Evolutionary conservation across 768 basidiomycete genomes (phyloP).

Genomic region (Termitomyces sp.): DNA sequence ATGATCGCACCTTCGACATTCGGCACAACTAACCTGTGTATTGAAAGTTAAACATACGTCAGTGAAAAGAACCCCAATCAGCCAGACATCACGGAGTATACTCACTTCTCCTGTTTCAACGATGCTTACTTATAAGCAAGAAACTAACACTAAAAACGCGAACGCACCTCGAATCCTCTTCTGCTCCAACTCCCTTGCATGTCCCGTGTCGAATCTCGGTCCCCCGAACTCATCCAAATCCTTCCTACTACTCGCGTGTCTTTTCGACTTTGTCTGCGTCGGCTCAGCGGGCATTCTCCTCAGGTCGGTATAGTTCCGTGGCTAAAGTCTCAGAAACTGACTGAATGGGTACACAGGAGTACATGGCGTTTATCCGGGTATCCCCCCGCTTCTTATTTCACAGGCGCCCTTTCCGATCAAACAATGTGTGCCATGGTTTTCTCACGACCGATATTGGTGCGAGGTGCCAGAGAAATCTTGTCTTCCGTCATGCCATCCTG

Average conservation of each 20-base stretch:
- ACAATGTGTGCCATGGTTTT: not conserved
- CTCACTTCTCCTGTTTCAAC: conserved; percentile 25
- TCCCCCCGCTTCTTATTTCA: not conserved
- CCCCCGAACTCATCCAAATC: conserved; percentile 42
- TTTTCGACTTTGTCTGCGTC: conserved; percentile 46
- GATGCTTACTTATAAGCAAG: not conserved
- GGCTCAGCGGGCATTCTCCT: conserved; percentile 55
- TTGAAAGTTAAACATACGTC: not conserved
- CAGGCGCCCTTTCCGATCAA: not conserved
- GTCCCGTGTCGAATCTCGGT: conserved; percentile 41
- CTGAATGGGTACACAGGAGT: too few species aligned
- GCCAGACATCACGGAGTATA: not conserved
- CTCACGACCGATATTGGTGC: not conserved
- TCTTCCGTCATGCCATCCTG: not conserved
- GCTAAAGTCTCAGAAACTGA: too few species aligned
- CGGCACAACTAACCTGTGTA: conserved; percentile 71
- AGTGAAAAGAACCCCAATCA: conserved; percentile 8
- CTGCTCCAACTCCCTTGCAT: conserved; percentile 66
- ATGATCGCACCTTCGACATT: conserved; percentile 72
- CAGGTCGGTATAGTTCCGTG: not conserved
- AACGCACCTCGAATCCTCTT: conserved; percentile 62
- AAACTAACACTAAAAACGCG: conserved; percentile 7
- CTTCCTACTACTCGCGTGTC: conserved; percentile 44
- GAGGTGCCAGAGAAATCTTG: too few species aligned
- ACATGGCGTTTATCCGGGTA: too few species aligned